A percentile compares a stretch with the other conserved stretches of the same genome.
These are phyloP conservation scores for Diplodia seriata DNA, from an alignment of 2,329 filamentous ascomycete genomes.

Conservation along the genomic window DNA sequence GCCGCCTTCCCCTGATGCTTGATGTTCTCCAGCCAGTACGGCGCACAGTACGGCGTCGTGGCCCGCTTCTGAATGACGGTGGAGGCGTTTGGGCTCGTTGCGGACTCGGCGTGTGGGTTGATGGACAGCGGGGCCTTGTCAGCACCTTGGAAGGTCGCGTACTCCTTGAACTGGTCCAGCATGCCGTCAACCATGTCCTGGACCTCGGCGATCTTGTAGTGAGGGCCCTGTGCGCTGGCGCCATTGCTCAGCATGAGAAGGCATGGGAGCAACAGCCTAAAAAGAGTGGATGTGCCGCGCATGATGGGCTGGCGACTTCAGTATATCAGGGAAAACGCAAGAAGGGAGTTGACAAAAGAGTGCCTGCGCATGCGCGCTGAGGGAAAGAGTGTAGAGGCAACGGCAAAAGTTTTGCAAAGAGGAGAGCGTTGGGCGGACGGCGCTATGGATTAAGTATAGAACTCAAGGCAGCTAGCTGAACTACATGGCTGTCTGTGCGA, in stretches of 20 bases:
- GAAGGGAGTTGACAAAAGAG: slow-evolving; percentile 1
- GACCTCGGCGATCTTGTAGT: slow-evolving; percentile 25
- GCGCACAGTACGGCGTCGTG: slow-evolving; percentile 35
- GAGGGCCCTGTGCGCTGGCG: slow-evolving; percentile 17
- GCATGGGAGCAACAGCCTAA: background rate
- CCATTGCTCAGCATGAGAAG: background rate
- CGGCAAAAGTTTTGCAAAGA: background rate
- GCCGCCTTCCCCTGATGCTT: slow-evolving; percentile 51
- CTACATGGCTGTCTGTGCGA: slow-evolving; percentile 5
- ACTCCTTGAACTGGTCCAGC: slow-evolving; percentile 25
- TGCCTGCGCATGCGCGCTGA: background rate
- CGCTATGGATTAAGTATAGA: background rate
- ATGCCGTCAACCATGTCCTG: slow-evolving; percentile 21
- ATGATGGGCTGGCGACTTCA: slow-evolving; percentile 5
- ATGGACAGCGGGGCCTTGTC: background rate
- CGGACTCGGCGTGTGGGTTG: background rate
- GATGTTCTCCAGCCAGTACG: slow-evolving; percentile 53
- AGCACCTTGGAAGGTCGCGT: slow-evolving; percentile 12
- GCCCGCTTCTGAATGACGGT: background rate
- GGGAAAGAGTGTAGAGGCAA: background rate
- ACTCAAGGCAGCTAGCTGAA: background rate
- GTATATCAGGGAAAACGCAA: background rate
- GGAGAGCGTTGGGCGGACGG: background rate
- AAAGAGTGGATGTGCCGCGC: slow-evolving; percentile 27
- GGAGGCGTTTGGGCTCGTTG: background rate